Evolutionary conservation across 148 eudicot species (phyloP).

Genomic region (Amaranthus cruentus): DNA sequence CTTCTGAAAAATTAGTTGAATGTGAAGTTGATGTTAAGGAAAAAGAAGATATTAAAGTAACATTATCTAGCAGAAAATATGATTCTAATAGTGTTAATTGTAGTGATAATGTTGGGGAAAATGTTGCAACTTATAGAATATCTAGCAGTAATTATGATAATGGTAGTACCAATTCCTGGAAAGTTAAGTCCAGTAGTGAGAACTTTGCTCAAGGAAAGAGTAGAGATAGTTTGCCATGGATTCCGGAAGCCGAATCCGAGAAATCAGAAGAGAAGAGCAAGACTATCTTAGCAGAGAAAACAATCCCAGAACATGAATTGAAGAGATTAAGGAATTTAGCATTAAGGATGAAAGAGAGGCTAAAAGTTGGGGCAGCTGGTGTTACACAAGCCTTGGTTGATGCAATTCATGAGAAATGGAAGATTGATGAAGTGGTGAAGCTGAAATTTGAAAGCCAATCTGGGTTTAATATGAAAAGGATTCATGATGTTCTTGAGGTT

Average conservation of each 20-base stretch:
- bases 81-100: constrained; percentile 5
- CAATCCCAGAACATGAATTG: constrained; percentile 65
- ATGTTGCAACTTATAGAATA: constrained; percentile 18
- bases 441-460: constrained; percentile 83
- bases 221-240: constrained; percentile 55
- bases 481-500: constrained; percentile 84
- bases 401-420: constrained; percentile 72
- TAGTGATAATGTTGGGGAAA: constrained; percentile 22
- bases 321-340: constrained; percentile 86
- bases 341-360: constrained; percentile 83
- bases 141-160: neutral
- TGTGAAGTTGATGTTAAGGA: neutral
- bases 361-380: constrained; percentile 75
- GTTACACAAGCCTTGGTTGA: constrained; percentile 73
- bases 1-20: constrained; percentile 5
- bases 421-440: constrained; percentile 78
- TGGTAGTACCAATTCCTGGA: constrained; percentile 5
- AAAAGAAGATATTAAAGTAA: constrained; percentile 8
- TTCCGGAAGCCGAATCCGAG: constrained; percentile 20
- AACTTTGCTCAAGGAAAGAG: constrained; percentile 17
- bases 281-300: constrained; percentile 54
- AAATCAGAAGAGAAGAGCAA: constrained; percentile 33
- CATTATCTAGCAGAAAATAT: neutral
- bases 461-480: constrained; percentile 66
- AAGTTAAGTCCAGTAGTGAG: constrained; percentile 20